Evolutionary conservation across 768 basidiomycete genomes (phyloP).

Genomic region (Mycena olivaceomarginata): DNA sequence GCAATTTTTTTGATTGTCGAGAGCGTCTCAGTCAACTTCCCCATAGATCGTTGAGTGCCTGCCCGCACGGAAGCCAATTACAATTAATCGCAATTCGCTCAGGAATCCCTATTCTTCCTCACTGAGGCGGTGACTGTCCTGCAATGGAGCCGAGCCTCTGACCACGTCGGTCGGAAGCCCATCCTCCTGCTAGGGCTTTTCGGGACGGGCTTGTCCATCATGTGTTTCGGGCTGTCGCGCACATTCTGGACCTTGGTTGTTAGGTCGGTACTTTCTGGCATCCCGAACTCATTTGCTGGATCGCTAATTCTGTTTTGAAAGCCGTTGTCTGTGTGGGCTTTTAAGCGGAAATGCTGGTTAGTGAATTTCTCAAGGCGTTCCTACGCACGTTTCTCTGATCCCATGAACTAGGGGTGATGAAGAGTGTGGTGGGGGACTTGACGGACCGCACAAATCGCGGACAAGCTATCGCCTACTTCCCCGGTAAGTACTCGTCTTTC

Average conservation of each 20-base stretch:
- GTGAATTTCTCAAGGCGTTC: neutral
- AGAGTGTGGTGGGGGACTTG: conserved; percentile 65
- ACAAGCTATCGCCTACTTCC: conserved; percentile 61
- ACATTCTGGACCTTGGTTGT: conserved; percentile 72
- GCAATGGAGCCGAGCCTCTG: conserved; percentile 80
- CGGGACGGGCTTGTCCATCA: conserved; percentile 70
- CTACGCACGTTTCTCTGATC: conserved; percentile 17
- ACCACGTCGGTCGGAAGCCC: conserved; percentile 76
- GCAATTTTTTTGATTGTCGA: neutral
- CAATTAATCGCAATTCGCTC: neutral
- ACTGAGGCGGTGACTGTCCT: conserved; percentile 75
- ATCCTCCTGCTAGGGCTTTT: conserved; percentile 73
- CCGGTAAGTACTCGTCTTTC: conserved; percentile 41
- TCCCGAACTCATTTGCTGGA: neutral
- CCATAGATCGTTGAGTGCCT: no score
- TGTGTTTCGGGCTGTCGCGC: conserved; percentile 77
- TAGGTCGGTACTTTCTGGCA: conserved; percentile 59
- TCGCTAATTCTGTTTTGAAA: conserved; percentile 44
- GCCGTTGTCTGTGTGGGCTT: conserved; percentile 81
- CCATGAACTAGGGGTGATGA: conserved; percentile 64
- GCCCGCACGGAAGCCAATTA: no score
- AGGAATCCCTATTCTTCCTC: conserved; percentile 79
- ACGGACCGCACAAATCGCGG: conserved; percentile 66
- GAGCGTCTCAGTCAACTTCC: no score
- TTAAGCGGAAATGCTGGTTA: conserved; percentile 74